Percentiles rank a stretch among this genome's conserved stretches.
Conservation (phyloP, 176 grass and related monocot species). For the Carex pumila region DNA sequence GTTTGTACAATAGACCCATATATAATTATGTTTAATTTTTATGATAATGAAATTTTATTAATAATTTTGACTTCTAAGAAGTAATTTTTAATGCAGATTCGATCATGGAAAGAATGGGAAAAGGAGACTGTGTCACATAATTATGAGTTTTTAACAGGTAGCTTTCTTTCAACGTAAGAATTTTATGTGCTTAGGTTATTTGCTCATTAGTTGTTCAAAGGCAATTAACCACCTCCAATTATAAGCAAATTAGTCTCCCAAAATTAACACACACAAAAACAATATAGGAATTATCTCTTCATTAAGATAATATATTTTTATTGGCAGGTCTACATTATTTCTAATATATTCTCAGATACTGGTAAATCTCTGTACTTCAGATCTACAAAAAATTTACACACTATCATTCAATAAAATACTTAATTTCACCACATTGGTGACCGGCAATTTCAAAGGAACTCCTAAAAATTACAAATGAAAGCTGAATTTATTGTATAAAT, state of each 20-base stretch:
- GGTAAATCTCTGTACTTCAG: too few relatives aligned
- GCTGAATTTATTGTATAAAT: neutral
- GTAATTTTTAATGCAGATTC: constrained; percentile 44
- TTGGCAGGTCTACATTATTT: too few relatives aligned
- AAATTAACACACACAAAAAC: too few relatives aligned
- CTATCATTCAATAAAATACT: neutral
- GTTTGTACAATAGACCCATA: constrained; percentile 26
- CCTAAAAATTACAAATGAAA: neutral
- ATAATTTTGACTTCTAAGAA: neutral
- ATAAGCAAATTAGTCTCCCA: too few relatives aligned
- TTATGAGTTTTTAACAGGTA: constrained; percentile 69
- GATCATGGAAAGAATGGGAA: constrained; percentile 85
- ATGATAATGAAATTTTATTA: neutral
- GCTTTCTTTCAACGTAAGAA: neutral
- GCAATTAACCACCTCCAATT: too few relatives aligned
- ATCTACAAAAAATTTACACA: neutral
- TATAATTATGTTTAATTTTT: neutral
- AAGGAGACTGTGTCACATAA: constrained; percentile 53
- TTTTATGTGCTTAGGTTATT: too few relatives aligned
- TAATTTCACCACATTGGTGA: neutral
- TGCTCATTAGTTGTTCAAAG: too few relatives aligned
- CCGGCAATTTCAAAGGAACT: neutral
- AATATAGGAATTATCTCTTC: too few relatives aligned
- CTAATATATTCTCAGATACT: too few relatives aligned
- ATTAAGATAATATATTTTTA: too few relatives aligned